Conservation (phyloP, 805 yeast genomes). For the Metschnikowia hibisci region DNA sequence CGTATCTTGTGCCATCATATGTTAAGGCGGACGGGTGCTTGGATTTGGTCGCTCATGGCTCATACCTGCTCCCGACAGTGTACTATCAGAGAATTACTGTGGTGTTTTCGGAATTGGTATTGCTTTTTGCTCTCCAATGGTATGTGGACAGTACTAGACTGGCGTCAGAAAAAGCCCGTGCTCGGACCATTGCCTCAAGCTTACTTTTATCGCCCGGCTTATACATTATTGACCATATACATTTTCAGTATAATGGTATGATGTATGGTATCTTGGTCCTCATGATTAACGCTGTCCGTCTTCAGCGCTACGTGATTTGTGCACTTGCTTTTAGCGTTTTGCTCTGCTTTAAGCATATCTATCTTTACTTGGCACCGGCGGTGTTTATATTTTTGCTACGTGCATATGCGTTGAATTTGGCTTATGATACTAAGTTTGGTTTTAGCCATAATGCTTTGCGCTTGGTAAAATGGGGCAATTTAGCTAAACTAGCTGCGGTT, state of each 20-base stretch:
- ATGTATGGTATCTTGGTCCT: slow-evolving; percentile 78
- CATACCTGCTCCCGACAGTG: slow-evolving; percentile 74
- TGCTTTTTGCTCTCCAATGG: slow-evolving; percentile 69
- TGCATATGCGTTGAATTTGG: slow-evolving; percentile 58
- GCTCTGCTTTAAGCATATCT: slow-evolving; percentile 92
- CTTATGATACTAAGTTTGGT: slow-evolving; percentile 23
- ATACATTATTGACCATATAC: slow-evolving; percentile 88
- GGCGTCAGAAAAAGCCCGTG: slow-evolving; percentile 40
- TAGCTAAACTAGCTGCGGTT: slow-evolving; percentile 57
- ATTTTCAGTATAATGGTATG: slow-evolving; percentile 95
- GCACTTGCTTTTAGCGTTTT: slow-evolving; percentile 70
- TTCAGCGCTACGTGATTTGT: slow-evolving; percentile 52
- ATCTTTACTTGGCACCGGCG: slow-evolving; percentile 90
- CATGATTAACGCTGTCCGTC: slow-evolving; percentile 67
- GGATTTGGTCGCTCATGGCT: slow-evolving; percentile 59
- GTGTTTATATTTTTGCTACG: slow-evolving; percentile 77
- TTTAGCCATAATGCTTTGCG: slow-evolving; percentile 26
- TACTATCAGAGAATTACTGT: slow-evolving; percentile 82
- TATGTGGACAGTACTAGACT: slow-evolving; percentile 51
- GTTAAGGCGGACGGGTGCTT: slow-evolving; percentile 76
- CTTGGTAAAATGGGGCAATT: slow-evolving; percentile 51
- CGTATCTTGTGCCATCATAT: slow-evolving; percentile 62
- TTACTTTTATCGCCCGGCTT: slow-evolving; percentile 86
- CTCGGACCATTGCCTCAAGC: slow-evolving; percentile 77
- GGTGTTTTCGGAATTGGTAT: slow-evolving; percentile 65